These are phyloP conservation scores for Phytophthora sansomeana DNA, from an alignment of 352 stramenopile species.

Conservation along the genomic window DNA sequence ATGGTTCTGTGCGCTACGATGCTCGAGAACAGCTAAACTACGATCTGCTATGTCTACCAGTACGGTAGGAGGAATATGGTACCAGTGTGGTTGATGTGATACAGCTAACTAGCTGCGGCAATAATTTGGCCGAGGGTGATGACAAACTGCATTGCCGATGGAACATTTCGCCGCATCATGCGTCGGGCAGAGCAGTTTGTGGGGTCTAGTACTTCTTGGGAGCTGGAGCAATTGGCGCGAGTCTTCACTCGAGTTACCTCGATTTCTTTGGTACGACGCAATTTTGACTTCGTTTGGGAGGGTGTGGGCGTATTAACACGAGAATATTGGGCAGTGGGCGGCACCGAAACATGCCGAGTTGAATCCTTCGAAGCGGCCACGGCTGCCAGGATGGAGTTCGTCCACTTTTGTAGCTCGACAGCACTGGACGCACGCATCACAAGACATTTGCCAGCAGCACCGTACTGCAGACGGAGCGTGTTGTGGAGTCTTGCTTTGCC, in stretches of 20 bases:
- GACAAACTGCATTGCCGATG: conserved; percentile 28
- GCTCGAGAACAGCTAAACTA: neutral
- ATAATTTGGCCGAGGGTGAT: conserved; percentile 30
- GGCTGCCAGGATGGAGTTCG: conserved; percentile 13
- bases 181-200: conserved; percentile 10
- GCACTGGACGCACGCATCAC: conserved; percentile 24
- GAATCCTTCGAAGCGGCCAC: neutral
- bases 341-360: too few species aligned
- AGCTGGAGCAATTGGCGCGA: neutral
- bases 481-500: conserved; percentile 18
- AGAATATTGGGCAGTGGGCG: too few species aligned
- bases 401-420: conserved; percentile 18
- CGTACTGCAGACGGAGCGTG: conserved; percentile 28
- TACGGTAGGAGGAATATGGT: neutral
- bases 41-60: neutral
- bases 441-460: conserved; percentile 9
- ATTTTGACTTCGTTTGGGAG: neutral
- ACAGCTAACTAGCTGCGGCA: conserved; percentile 12
- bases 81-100: neutral
- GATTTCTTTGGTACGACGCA: neutral
- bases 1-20: neutral
- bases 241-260: neutral
- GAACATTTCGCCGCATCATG: conserved; percentile 22
- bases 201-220: neutral
- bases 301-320: neutral